Percentiles rank a stretch among this genome's conserved stretches.
Conservation (phyloP, 139 green algal genomes). For the Limnomonas spitsbergensis region DNA sequence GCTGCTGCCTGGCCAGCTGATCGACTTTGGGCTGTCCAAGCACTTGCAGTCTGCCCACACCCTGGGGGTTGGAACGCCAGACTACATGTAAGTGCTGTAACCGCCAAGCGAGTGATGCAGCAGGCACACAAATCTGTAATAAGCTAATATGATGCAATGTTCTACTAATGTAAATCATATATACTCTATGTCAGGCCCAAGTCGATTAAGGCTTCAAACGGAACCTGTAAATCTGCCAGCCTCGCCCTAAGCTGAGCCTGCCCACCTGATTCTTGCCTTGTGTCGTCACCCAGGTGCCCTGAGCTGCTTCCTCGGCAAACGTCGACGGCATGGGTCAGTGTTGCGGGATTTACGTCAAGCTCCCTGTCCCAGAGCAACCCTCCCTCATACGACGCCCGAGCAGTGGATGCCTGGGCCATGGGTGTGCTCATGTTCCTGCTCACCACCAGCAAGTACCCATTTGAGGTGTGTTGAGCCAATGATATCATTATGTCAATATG, state of each 20-base stretch:
- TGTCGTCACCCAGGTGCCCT: slow-evolving; percentile 65
- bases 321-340: background rate
- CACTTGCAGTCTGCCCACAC: slow-evolving; percentile 63
- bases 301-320: slow-evolving; percentile 51
- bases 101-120: background rate
- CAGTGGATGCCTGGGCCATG: slow-evolving; percentile 77
- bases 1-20: slow-evolving; percentile 47
- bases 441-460: slow-evolving; percentile 65
- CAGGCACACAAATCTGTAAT: background rate
- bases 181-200: no score
- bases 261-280: no score
- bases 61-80: slow-evolving; percentile 55
- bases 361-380: no score
- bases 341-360: background rate
- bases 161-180: no score
- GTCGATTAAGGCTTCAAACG: no score
- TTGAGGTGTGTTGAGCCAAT: slow-evolving; percentile 49
- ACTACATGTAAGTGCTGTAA: slow-evolving; percentile 13
- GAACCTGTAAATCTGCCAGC: no score
- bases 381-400: slow-evolving; percentile 55
- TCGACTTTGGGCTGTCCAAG: slow-evolving; percentile 84
- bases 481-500: background rate
- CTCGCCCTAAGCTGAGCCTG: no score
- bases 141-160: no score
- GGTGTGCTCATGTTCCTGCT: slow-evolving; percentile 84